Percentiles rank a stretch among this genome's conserved stretches.
Evolutionary conservation across 2,329 filamentous ascomycete species (phyloP).

Genomic region (Truncatella angustata): DNA sequence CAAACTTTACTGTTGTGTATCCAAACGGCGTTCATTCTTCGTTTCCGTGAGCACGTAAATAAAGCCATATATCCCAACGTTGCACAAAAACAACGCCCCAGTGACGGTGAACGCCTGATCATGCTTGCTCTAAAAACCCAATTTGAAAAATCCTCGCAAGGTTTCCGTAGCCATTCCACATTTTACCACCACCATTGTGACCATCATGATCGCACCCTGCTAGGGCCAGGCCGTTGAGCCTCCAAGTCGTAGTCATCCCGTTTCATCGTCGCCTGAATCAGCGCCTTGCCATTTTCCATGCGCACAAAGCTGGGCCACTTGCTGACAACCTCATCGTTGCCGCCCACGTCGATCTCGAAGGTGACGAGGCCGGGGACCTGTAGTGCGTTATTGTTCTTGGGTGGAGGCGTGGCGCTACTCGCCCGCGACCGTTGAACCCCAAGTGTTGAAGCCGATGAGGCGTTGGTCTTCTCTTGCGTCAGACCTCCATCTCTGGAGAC

Average conservation of each 20-base stretch:
- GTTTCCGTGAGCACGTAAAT: no score
- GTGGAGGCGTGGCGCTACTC: not conserved
- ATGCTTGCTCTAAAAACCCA: no score
- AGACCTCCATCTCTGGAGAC: not conserved
- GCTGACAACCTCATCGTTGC: conserved; percentile 7
- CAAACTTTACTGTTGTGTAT: no score
- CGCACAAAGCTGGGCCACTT: conserved; percentile 13
- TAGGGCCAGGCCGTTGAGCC: not conserved
- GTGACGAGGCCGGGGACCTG: not conserved
- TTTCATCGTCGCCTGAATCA: conserved; percentile 8
- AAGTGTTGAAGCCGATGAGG: not conserved
- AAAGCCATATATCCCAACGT: no score
- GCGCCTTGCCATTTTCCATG: conserved; percentile 9
- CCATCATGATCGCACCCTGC: not conserved
- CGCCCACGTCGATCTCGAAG: conserved; percentile 14
- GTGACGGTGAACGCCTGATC: no score
- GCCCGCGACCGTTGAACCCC: conserved; percentile 3
- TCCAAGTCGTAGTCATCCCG: conserved; percentile 3
- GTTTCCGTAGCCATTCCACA: no score
- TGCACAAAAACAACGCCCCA: no score
- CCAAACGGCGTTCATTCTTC: no score
- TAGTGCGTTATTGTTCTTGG: no score
- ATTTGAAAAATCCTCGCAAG: no score
- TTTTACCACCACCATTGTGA: no score
- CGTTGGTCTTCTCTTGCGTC: conserved; percentile 9